phyloP scores from a whole-genome alignment of 306 rosid genomes.

The Lathyrus aphaca region DNA sequence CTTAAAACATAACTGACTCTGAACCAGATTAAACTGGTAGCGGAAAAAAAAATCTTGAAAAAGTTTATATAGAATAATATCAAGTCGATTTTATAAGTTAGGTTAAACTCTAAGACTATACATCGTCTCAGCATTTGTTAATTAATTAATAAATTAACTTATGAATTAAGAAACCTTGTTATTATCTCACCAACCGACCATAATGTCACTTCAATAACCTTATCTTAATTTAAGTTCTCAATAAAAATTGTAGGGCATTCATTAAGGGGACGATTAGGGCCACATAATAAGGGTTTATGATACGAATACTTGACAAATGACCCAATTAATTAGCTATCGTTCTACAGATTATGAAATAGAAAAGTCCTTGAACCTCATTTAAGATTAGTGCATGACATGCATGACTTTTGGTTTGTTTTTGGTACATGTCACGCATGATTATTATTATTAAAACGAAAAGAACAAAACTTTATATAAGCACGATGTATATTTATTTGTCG shows the following conservation, averaged over 20 bases:
- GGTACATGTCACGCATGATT: conserved; percentile 1
- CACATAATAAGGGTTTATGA: not conserved
- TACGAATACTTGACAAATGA: not conserved
- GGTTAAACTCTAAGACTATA: no score
- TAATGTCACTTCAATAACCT: not conserved
- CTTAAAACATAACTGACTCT: no score
- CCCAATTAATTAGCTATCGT: not conserved
- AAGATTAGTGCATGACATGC: conserved; percentile 25
- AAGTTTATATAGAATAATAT: no score
- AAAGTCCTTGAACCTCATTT: not conserved
- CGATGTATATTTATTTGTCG: conserved; percentile 39
- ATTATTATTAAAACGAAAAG: conserved; percentile 22
- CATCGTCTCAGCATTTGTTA: no score
- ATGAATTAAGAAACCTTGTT: not conserved
- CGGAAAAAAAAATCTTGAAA: no score
- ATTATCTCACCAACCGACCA: not conserved
- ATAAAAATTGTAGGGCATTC: not conserved
- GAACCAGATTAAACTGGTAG: no score
- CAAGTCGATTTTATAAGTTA: no score
- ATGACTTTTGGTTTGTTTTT: not conserved
- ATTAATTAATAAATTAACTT: not conserved
- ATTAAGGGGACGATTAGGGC: not conserved
- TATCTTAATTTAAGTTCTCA: not conserved
- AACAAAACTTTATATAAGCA: conserved; percentile 32
- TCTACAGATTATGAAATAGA: not conserved